Base-by-base conservation (phyloP, 1,284 basidiomycete species). In the Cryptococcus sp. region DNA sequence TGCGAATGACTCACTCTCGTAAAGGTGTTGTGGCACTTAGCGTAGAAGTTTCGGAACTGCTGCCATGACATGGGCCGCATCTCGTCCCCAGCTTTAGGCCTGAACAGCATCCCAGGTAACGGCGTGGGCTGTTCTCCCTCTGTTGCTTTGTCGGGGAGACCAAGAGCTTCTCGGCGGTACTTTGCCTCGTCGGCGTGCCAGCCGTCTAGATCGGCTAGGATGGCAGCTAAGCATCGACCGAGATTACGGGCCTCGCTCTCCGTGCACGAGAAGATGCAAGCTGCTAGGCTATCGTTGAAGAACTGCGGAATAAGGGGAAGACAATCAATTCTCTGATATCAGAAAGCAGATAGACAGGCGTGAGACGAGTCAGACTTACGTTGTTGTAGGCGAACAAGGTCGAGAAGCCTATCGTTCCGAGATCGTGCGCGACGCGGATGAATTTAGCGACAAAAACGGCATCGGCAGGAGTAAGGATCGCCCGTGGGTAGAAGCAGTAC, bases 221-320 rank as follows among this genome's bases (percentile, higher is more conserved):
- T 84, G 4, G 89, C 88, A 35, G 85, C 82, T 38, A 99, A 80
- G 80, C 95, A 96, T 41, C 89, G 90, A 90, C 92, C 93, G 71
- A 94, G 94, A 78, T 97, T 99, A 56, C 89, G 86, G 7, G 93
- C 93, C 79, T 99, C 95, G 68, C 91, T 92, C 80, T 96, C 95
- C 53, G 93, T 96, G 69, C 91, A 94, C 1, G 90, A 89, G 75
- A 94, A 97, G 25, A 98, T 83, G 11, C 93, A 84, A 8, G 88
- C 87, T 47, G 90, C 88, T 47, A 93, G 83, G 65, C 91, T 87
- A 61, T 93, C 89, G 38, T 88, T 87, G 54, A 96, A 86, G 27
- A 95, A 81, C 86, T 93, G 66, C 2, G 6, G 42, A 45, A 13
- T 4, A 44, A 4, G 41, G 13, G 13, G 16, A 6, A 44, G 41